These are phyloP conservation scores for Pythium dissotocum DNA, from an alignment of 352 stramenopile species.

Conservation along the genomic window DNA sequence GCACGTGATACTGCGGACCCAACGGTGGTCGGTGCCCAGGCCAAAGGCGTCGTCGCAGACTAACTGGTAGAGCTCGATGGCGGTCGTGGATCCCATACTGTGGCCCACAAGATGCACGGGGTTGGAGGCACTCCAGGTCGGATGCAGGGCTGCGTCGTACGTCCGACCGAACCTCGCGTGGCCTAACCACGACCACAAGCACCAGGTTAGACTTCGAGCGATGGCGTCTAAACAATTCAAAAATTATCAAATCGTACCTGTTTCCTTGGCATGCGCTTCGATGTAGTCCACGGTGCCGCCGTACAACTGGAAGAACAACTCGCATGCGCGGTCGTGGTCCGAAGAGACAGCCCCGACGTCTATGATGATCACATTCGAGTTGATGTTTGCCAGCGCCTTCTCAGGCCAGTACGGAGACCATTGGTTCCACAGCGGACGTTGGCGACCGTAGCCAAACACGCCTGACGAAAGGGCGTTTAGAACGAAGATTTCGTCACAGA, in stretches of 20 bases:
- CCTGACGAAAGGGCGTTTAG: conserved; percentile 16
- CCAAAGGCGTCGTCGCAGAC: conserved; percentile 57
- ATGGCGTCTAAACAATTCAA: too few relatives aligned
- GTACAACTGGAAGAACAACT: conserved; percentile 42
- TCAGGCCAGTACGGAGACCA: conserved; percentile 43
- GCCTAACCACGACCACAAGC: conserved; percentile 9
- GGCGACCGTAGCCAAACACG: conserved; percentile 34
- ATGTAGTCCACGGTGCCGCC: conserved; percentile 66
- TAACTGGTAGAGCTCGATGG: conserved; percentile 74
- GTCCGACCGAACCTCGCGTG: conserved; percentile 53
- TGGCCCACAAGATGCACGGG: conserved; percentile 66
- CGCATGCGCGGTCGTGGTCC: conserved; percentile 45
- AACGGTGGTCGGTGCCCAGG: conserved; percentile 51
- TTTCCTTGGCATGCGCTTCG: conserved; percentile 39
- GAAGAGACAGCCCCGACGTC: conserved; percentile 40
- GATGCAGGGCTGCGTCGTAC: conserved; percentile 36
- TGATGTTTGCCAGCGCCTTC: conserved; percentile 25
- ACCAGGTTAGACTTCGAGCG: not conserved
- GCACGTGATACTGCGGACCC: conserved; percentile 64
- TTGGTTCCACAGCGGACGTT: conserved; percentile 32
- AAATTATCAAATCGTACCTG: conserved; percentile 9
- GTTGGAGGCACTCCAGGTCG: conserved; percentile 47
- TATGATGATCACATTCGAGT: conserved; percentile 39
- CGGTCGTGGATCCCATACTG: conserved; percentile 64
- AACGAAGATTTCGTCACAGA: not conserved